Evolutionary conservation across 2,329 filamentous ascomycete genomes (phyloP).

Genomic region (Aureobasidium musti): DNA sequence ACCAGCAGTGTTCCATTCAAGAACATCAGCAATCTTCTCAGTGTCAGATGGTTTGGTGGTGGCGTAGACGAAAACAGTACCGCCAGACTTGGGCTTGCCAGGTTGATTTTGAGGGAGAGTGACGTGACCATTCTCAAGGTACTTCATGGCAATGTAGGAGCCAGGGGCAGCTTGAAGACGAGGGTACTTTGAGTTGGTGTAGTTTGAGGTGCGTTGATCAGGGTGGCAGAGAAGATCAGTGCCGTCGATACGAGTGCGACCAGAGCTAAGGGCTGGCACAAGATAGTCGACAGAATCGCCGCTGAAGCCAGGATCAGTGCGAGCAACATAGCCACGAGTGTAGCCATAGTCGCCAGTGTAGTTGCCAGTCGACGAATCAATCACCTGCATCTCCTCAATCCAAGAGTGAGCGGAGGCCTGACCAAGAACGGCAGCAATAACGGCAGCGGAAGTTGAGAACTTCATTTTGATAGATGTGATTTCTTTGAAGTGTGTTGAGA

Average conservation of each 20-base stretch:
- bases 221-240: slow-evolving; percentile 64
- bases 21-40: slow-evolving; percentile 65
- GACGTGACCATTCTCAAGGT: slow-evolving; percentile 55
- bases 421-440: slow-evolving; percentile 11
- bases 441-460: not conserved
- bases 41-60: slow-evolving; percentile 52
- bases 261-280: slow-evolving; percentile 56
- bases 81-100: slow-evolving; percentile 49
- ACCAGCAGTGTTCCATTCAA: slow-evolving; percentile 80
- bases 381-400: slow-evolving; percentile 73
- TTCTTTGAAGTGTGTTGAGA: slow-evolving; percentile 3
- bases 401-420: slow-evolving; percentile 67
- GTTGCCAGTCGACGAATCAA: slow-evolving; percentile 68
- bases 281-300: slow-evolving; percentile 61
- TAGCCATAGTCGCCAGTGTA: slow-evolving; percentile 73
- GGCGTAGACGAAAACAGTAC: slow-evolving; percentile 53
- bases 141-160: slow-evolving; percentile 52
- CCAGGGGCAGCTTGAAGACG: slow-evolving; percentile 60
- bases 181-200: slow-evolving; percentile 56
- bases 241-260: slow-evolving; percentile 51
- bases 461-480: slow-evolving; percentile 18
- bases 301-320: slow-evolving; percentile 57
- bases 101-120: slow-evolving; percentile 45
- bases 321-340: slow-evolving; percentile 67
- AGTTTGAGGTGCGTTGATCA: slow-evolving; percentile 60